phyloP scores from a whole-genome alignment of 768 basidiomycete genomes.

The Hebeloma cylindrosporum region DNA sequence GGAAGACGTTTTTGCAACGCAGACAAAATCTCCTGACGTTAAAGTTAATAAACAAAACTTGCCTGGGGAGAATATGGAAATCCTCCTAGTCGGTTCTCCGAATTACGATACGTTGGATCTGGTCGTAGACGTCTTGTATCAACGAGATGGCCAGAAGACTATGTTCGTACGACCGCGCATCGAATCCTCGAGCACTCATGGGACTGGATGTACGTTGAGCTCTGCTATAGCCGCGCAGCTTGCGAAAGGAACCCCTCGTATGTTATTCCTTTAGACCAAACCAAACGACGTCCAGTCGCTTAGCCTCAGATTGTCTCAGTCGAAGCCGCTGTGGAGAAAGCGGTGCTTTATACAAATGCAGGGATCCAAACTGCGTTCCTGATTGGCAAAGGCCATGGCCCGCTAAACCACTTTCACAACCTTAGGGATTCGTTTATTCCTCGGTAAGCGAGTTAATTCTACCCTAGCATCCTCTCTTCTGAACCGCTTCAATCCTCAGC shows the following conservation, averaged over 20 bases:
- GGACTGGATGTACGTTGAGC: slow-evolving; percentile 91
- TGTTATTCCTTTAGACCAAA: neutral
- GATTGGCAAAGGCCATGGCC: slow-evolving; percentile 78
- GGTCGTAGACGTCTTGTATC: slow-evolving; percentile 66
- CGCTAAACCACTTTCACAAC: slow-evolving; percentile 82
- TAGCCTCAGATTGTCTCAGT: slow-evolving; percentile 19
- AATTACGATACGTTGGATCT: slow-evolving; percentile 25
- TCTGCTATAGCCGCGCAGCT: slow-evolving; percentile 75
- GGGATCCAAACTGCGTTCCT: slow-evolving; percentile 69
- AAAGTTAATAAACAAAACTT: slow-evolving; percentile 45
- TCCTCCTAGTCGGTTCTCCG: slow-evolving; percentile 40
- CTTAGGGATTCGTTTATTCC: slow-evolving; percentile 49
- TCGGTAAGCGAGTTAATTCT: slow-evolving; percentile 30
- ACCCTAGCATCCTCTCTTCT: neutral
- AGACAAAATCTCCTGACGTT: slow-evolving; percentile 28
- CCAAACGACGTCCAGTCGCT: neutral
- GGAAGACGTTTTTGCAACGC: slow-evolving; percentile 42
- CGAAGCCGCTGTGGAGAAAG: slow-evolving; percentile 55
- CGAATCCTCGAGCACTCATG: slow-evolving; percentile 76
- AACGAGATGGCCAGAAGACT: slow-evolving; percentile 36
- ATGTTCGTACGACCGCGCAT: slow-evolving; percentile 63
- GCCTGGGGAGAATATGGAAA: slow-evolving; percentile 60
- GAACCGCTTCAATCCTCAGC: slow-evolving; percentile 31
- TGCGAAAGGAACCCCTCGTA: slow-evolving; percentile 50
- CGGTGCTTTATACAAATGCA: slow-evolving; percentile 68